Percentiles rank a stretch among this genome's conserved stretches.
phyloP scores from a whole-genome alignment of 257 asterid genomes.

The Eucommia ulmoides region DNA sequence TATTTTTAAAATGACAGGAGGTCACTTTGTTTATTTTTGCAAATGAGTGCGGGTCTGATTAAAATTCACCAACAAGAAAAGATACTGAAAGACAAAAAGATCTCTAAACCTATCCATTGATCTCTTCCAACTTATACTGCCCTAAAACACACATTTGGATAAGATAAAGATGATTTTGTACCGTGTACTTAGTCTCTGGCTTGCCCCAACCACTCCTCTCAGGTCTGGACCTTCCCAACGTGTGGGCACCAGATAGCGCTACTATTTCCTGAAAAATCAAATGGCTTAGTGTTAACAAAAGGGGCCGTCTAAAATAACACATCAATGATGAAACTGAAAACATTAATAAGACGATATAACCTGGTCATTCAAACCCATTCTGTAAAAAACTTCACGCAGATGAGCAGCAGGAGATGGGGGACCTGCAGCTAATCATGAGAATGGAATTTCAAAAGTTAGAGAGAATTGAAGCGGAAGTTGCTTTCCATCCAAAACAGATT shows the following conservation, averaged over 20 bases:
- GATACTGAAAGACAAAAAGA: no score
- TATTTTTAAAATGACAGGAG: no score
- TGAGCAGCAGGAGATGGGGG: constrained; percentile 96
- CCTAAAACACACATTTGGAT: background rate
- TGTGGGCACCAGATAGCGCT: constrained; percentile 98
- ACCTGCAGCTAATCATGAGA: constrained; percentile 66
- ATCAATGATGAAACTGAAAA: constrained; percentile 5
- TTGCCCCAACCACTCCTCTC: constrained; percentile 99
- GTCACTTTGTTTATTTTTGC: no score
- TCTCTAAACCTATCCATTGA: no score
- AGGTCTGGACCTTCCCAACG: constrained; percentile 92
- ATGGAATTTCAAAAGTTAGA: no score
- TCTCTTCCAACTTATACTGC: background rate
- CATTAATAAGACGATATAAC: constrained; percentile 18
- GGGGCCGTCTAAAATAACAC: constrained; percentile 4
- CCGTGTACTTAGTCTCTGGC: constrained; percentile 92
- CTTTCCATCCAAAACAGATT: no score
- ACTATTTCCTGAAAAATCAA: constrained; percentile 71
- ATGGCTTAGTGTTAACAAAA: constrained; percentile 7
- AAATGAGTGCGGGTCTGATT: no score
- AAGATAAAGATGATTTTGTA: constrained; percentile 8
- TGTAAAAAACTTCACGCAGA: constrained; percentile 82
- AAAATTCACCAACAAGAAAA: no score
- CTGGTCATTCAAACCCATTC: constrained; percentile 94
- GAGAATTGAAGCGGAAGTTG: no score